phyloP scores from a whole-genome alignment of 805 yeast species.

The Candida qinlingensis region DNA sequence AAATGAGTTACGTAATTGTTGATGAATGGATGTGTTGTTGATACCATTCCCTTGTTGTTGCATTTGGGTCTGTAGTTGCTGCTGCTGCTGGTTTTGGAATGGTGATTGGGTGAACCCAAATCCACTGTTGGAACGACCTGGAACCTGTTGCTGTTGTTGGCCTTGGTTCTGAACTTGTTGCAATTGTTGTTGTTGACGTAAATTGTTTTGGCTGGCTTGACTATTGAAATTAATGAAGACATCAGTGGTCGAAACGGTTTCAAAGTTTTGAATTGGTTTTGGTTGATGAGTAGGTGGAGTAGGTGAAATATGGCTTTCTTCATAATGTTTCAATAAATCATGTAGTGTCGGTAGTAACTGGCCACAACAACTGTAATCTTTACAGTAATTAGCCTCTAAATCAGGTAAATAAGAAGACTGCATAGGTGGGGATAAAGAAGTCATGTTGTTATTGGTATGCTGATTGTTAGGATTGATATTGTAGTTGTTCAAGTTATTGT shows the following conservation, averaged over 20 bases:
- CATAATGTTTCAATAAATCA: slow-evolving; percentile 90
- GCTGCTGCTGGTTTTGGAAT: slow-evolving; percentile 11
- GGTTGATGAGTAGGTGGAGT: slow-evolving; percentile 47
- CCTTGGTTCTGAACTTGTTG: slow-evolving; percentile 10
- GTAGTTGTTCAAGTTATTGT: slow-evolving; percentile 17
- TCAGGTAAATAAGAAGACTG: slow-evolving; percentile 83
- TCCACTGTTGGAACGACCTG: slow-evolving; percentile 15
- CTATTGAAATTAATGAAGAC: slow-evolving; percentile 56
- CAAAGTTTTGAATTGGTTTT: slow-evolving; percentile 59
- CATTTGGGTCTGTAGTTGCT: slow-evolving; percentile 10
- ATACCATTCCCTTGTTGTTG: slow-evolving; percentile 14
- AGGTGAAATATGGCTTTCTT: slow-evolving; percentile 83
- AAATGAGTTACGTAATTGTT: slow-evolving; percentile 15
- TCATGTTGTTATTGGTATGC: slow-evolving; percentile 7
- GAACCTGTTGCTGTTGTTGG: slow-evolving; percentile 13
- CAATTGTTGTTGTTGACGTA: slow-evolving; percentile 8
- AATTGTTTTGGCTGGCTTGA: neutral
- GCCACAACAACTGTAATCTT: slow-evolving; percentile 96
- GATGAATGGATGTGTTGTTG: slow-evolving; percentile 14
- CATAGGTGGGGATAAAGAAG: slow-evolving; percentile 50
- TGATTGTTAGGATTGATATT: slow-evolving; percentile 6
- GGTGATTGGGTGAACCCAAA: slow-evolving; percentile 8
- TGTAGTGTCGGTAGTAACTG: slow-evolving; percentile 87
- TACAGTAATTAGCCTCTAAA: slow-evolving; percentile 92
- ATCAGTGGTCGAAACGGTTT: slow-evolving; percentile 89